These are phyloP conservation scores for Draba incana DNA, from an alignment of 345 rosid genomes.

Conservation along the genomic window DNA sequence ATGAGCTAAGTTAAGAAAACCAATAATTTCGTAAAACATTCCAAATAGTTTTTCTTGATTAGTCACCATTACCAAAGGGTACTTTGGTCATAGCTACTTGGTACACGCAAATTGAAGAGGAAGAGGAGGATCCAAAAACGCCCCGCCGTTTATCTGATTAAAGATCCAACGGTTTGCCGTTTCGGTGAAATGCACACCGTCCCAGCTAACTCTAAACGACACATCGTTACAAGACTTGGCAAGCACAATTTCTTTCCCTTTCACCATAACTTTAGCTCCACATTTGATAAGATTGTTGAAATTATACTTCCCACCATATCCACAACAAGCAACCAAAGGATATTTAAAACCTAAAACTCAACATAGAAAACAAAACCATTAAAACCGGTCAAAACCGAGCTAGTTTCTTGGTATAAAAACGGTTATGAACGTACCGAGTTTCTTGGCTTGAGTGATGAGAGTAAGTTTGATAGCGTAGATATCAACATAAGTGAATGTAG, in stretches of 20 bases:
- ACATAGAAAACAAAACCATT: slow-evolving; percentile 7
- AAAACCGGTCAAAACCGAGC: slow-evolving; percentile 21
- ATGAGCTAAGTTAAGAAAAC: neutral
- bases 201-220: slow-evolving; percentile 58
- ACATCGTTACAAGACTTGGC: slow-evolving; percentile 62
- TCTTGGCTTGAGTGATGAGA: slow-evolving; percentile 57
- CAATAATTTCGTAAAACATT: neutral
- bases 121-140: slow-evolving; percentile 58
- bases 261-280: slow-evolving; percentile 48
- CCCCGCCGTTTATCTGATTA: slow-evolving; percentile 47
- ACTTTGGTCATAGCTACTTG: slow-evolving; percentile 14
- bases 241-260: slow-evolving; percentile 52
- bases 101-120: slow-evolving; percentile 54
- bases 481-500: slow-evolving; percentile 68
- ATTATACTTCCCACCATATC: slow-evolving; percentile 75
- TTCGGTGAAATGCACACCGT: slow-evolving; percentile 72
- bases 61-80: neutral
- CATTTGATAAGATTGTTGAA: slow-evolving; percentile 51
- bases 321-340: slow-evolving; percentile 67
- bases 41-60: neutral
- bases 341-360: slow-evolving; percentile 49
- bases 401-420: neutral
- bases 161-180: slow-evolving; percentile 69
- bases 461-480: slow-evolving; percentile 57
- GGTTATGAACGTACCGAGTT: slow-evolving; percentile 56